These are phyloP conservation scores for Groenewaldozyma salmanticensis DNA, from an alignment of 805 yeast genomes.

Conservation along the genomic window DNA sequence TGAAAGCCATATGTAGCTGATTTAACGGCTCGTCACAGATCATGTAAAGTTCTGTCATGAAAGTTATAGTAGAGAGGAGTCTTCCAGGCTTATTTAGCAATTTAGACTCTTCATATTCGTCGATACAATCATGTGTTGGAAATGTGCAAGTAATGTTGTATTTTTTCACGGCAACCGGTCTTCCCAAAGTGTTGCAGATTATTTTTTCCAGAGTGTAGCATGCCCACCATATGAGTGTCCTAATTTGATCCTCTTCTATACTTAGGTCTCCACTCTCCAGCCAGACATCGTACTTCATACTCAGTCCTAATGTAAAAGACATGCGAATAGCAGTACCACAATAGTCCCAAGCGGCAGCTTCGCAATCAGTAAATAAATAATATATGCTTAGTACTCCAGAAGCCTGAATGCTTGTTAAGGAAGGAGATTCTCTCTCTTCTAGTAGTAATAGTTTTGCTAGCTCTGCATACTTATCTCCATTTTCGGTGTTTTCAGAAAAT, in stretches of 20 bases:
- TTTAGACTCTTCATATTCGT: conserved; percentile 4
- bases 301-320: conserved; percentile 12
- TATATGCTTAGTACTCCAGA: conserved; percentile 10
- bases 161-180: conserved; percentile 13
- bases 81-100: conserved; percentile 7
- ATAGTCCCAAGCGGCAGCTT: conserved; percentile 12
- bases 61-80: conserved; percentile 8
- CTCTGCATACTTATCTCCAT: conserved; percentile 11
- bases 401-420: conserved; percentile 12
- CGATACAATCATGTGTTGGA: conserved; percentile 9
- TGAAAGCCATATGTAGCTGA: conserved; percentile 10
- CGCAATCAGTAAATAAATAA: conserved; percentile 8
- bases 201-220: conserved; percentile 11
- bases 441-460: conserved; percentile 9
- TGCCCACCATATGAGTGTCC: conserved; percentile 13
- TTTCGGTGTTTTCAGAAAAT: conserved; percentile 1
- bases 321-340: conserved; percentile 11
- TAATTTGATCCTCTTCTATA: conserved; percentile 7
- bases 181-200: conserved; percentile 11
- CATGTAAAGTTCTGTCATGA: conserved; percentile 11
- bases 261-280: conserved; percentile 3
- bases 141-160: conserved; percentile 8
- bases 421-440: conserved; percentile 12
- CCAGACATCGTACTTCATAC: conserved; percentile 6
- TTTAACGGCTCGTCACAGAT: conserved; percentile 9